Evolutionary conservation across 345 rosid species (phyloP).

Genomic region (Eucalyptus pauciflora): DNA sequence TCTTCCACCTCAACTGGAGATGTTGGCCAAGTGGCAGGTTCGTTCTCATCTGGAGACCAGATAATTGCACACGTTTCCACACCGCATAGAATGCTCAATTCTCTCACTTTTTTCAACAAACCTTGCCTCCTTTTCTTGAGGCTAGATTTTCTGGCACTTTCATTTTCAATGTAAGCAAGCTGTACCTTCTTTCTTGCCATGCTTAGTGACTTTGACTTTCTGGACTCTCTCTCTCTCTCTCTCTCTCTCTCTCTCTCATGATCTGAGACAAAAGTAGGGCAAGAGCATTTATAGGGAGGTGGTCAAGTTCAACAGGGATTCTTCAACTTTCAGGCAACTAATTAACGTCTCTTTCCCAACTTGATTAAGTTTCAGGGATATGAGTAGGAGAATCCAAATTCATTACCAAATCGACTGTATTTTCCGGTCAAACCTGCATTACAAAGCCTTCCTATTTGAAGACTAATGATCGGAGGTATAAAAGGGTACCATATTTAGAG

Average conservation of each 20-base stretch:
- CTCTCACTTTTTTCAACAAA: conserved; percentile 33
- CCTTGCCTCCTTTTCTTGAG: conserved; percentile 31
- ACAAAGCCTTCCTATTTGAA: background rate
- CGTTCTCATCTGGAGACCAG: conserved; percentile 17
- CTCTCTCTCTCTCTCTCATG: background rate
- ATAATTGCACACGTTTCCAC: conserved; percentile 15
- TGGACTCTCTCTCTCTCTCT: background rate
- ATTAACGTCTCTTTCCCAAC: background rate
- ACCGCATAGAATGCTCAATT: conserved; percentile 26
- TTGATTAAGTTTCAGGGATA: background rate
- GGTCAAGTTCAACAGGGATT: background rate
- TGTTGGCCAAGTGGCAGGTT: conserved; percentile 26
- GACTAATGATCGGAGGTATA: background rate
- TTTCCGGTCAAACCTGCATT: background rate
- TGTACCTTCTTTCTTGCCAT: conserved; percentile 46
- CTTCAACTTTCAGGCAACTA: background rate
- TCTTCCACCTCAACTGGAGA: background rate
- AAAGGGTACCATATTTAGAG: background rate
- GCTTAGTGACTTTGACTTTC: background rate
- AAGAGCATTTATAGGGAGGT: background rate
- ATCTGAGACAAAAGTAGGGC: background rate
- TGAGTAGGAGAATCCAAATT: background rate
- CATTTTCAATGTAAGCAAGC: conserved; percentile 21
- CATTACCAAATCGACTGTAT: background rate
- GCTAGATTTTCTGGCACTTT: conserved; percentile 24